These are phyloP conservation scores for Mortierella alpina DNA, from an alignment of 192 early-diverging fungal species.

Conservation along the genomic window DNA sequence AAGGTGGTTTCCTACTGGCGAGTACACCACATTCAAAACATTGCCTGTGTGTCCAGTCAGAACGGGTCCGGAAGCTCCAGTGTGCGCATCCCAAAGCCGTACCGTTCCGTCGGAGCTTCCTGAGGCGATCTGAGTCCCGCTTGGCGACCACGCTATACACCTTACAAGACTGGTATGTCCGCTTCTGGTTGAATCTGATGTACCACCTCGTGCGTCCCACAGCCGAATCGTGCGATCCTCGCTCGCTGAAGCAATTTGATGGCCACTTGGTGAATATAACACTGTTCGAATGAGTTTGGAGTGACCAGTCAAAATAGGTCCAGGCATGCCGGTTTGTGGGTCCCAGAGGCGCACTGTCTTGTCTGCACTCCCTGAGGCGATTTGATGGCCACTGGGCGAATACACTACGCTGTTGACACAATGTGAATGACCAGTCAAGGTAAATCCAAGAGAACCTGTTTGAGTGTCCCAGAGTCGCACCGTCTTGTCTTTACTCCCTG, in stretches of 20 bases:
- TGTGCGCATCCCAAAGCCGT: too few species aligned
- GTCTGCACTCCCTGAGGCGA: conserved; percentile 94
- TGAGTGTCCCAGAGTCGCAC: not conserved
- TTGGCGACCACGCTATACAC: too few species aligned
- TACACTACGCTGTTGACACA: conserved; percentile 91
- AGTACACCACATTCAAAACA: not conserved
- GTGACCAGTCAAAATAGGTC: not conserved
- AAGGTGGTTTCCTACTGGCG: not conserved
- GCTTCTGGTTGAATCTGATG: too few species aligned
- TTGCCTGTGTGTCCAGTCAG: not conserved
- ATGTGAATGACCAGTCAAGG: conserved; percentile 72
- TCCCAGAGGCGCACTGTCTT: conserved; percentile 68
- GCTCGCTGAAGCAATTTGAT: not conserved
- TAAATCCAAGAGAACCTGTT: not conserved
- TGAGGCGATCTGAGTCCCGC: too few species aligned
- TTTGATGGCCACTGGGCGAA: conserved; percentile 82
- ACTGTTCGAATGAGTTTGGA: not conserved
- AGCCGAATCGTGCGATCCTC: not conserved
- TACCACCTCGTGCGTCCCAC: not conserved
- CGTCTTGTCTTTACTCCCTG: not conserved
- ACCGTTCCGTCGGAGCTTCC: too few species aligned
- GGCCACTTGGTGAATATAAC: not conserved
- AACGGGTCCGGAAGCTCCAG: not conserved
- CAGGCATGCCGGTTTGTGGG: not conserved
- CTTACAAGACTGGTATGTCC: too few species aligned